These are phyloP conservation scores for Candida mattraensis DNA, from an alignment of 805 yeast genomes.

Conservation along the genomic window DNA sequence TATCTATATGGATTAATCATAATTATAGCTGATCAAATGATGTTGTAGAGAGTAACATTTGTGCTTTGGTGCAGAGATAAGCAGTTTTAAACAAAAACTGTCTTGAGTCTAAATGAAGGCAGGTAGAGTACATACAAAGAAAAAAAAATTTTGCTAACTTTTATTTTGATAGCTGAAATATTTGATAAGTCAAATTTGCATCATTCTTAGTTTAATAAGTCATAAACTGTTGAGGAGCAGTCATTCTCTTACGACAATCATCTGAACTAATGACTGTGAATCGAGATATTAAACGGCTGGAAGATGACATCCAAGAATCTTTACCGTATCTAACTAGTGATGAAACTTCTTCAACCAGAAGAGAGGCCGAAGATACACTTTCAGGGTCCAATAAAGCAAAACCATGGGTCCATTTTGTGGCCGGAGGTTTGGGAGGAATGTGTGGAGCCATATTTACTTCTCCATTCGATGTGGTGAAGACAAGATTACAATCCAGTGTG, in stretches of 20 bases:
- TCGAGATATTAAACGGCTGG: conserved; percentile 17
- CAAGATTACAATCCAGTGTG: conserved; percentile 89
- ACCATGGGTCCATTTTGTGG: conserved; percentile 83
- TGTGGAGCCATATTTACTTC: conserved; percentile 93
- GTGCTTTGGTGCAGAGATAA: background rate
- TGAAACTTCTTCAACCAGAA: conserved; percentile 63
- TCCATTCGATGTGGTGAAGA: conserved; percentile 95
- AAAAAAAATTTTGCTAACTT: conserved; percentile 2
- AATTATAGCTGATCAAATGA: background rate
- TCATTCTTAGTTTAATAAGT: too few species aligned
- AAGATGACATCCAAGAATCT: conserved; percentile 56
- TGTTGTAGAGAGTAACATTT: too few species aligned
- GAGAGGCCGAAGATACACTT: conserved; percentile 18
- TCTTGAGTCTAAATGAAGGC: background rate
- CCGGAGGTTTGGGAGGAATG: conserved; percentile 96
- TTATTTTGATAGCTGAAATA: too few species aligned
- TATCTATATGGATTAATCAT: background rate
- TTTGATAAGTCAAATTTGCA: too few species aligned
- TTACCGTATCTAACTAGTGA: conserved; percentile 66
- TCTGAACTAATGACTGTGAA: conserved; percentile 6
- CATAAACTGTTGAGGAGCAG: too few species aligned
- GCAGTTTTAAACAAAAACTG: too few species aligned
- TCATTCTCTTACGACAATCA: background rate
- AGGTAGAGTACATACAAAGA: conserved; percentile 3
- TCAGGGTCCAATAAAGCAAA: conserved; percentile 28